Evolutionary conservation across 257 asterid genomes (phyloP).

Genomic region (Paulownia fortunei): DNA sequence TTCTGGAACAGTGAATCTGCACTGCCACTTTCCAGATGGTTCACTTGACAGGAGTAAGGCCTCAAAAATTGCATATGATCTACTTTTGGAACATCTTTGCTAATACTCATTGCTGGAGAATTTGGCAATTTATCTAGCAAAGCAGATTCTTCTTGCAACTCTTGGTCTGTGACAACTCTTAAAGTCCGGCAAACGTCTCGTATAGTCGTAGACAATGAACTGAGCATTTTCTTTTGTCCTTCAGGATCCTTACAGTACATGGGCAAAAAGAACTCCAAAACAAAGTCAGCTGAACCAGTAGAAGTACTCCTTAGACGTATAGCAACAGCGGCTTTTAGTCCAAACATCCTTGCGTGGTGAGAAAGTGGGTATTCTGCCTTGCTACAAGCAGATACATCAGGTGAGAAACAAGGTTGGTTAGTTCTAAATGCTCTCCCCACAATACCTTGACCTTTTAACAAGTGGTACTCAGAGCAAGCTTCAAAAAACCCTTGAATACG

Average conservation of each 20-base stretch:
- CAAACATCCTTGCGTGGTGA: constrained; percentile 89
- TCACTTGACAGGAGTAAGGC: constrained; percentile 29
- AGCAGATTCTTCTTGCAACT: constrained; percentile 64
- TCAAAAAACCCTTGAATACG: constrained; percentile 74
- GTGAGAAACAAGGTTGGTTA: constrained; percentile 80
- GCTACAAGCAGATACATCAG: constrained; percentile 73
- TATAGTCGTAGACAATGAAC: constrained; percentile 67
- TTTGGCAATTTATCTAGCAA: constrained; percentile 23
- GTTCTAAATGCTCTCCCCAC: constrained; percentile 79
- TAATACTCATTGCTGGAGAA: constrained; percentile 27
- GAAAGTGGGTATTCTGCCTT: constrained; percentile 90
- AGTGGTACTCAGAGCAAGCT: constrained; percentile 90
- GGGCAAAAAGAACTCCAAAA: constrained; percentile 90
- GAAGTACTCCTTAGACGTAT: constrained; percentile 74
- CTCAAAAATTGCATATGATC: constrained; percentile 30
- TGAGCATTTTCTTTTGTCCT: constrained; percentile 70
- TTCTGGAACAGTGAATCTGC: constrained; percentile 39
- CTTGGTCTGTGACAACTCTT: constrained; percentile 71
- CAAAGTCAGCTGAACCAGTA: constrained; percentile 73
- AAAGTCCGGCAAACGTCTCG: constrained; percentile 67
- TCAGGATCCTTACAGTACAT: constrained; percentile 59
- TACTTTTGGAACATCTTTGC: constrained; percentile 26
- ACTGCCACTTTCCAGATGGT: constrained; percentile 34
- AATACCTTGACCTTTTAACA: constrained; percentile 81
- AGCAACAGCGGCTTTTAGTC: constrained; percentile 83